Evolutionary conservation across 257 asterid genomes (phyloP).

Genomic region (Solanum ossicruentum): DNA sequence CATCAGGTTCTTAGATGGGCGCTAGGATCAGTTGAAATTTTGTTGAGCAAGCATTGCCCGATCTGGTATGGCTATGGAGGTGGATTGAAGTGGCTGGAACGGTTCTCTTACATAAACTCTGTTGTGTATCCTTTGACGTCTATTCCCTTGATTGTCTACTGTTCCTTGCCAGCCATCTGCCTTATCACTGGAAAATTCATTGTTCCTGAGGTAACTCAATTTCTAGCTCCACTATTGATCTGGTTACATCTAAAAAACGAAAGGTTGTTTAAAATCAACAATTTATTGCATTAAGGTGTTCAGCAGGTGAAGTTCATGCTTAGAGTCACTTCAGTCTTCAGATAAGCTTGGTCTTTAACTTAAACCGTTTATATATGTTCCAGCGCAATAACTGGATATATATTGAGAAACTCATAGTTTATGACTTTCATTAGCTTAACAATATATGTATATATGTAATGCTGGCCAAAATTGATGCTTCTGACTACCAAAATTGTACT

Average conservation of each 20-base stretch:
- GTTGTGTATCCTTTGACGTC: slow-evolving; percentile 96
- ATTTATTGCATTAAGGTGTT: neutral
- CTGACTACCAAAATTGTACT: neutral
- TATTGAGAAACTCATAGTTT: neutral
- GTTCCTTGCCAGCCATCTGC: slow-evolving; percentile 88
- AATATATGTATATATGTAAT: neutral
- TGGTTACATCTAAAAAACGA: neutral
- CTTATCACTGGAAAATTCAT: slow-evolving; percentile 86
- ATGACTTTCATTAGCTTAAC: neutral
- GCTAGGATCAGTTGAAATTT: slow-evolving; percentile 90
- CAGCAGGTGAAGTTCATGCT: neutral
- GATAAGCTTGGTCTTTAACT: neutral
- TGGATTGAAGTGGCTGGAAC: slow-evolving; percentile 69
- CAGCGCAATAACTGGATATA: neutral
- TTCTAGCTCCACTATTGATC: neutral
- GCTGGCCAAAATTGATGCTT: neutral
- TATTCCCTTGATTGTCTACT: slow-evolving; percentile 73
- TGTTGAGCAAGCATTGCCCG: slow-evolving; percentile 83
- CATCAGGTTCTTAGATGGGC: slow-evolving; percentile 97
- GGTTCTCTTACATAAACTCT: slow-evolving; percentile 73
- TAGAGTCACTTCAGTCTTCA: neutral
- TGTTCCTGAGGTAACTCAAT: slow-evolving; percentile 67
- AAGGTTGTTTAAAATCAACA: neutral
- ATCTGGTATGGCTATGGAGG: slow-evolving; percentile 95
- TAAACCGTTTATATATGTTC: neutral